A percentile compares a stretch with the other conserved stretches of the same genome.
Evolutionary conservation across 2,329 filamentous ascomycete species (phyloP).

Genomic region (Neofusicoccum sp.): DNA sequence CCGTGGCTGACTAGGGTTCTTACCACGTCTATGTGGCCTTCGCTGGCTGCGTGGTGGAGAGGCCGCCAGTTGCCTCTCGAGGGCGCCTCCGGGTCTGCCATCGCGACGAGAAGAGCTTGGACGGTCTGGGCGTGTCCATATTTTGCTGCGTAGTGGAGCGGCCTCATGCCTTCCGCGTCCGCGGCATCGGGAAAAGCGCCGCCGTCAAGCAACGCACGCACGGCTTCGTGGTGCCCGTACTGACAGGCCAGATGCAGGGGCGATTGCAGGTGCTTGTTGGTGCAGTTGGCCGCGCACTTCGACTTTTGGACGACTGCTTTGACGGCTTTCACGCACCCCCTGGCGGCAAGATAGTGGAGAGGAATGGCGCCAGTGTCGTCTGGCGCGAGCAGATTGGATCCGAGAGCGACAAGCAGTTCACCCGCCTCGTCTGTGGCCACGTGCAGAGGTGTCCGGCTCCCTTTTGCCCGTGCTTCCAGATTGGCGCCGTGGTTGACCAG

Average conservation of each 20-base stretch:
- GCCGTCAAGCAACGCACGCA: neutral
- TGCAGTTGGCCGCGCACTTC: neutral
- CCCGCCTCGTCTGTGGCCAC: neutral
- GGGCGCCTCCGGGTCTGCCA: neutral
- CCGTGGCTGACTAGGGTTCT: neutral
- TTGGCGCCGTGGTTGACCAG: constrained; percentile 1
- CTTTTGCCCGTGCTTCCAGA: neutral
- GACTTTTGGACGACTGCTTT: neutral
- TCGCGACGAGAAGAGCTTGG: neutral
- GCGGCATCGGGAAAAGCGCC: neutral
- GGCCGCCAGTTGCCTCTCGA: neutral
- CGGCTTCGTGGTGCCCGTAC: neutral
- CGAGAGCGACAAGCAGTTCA: neutral
- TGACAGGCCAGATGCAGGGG: neutral
- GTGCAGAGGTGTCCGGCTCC: neutral
- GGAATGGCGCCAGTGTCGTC: neutral
- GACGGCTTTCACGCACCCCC: neutral
- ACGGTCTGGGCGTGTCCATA: neutral
- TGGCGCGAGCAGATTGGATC: neutral
- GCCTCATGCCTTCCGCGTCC: neutral
- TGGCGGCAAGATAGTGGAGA: neutral
- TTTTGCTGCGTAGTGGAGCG: neutral
- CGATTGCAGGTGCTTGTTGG: neutral
- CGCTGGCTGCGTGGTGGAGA: neutral
- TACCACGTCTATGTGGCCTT: neutral